Evolutionary conservation across 129 eudicot genomes (phyloP), one percentile per base, ranked within the genome.

Genomic region (Glebionis coronaria): DNA sequence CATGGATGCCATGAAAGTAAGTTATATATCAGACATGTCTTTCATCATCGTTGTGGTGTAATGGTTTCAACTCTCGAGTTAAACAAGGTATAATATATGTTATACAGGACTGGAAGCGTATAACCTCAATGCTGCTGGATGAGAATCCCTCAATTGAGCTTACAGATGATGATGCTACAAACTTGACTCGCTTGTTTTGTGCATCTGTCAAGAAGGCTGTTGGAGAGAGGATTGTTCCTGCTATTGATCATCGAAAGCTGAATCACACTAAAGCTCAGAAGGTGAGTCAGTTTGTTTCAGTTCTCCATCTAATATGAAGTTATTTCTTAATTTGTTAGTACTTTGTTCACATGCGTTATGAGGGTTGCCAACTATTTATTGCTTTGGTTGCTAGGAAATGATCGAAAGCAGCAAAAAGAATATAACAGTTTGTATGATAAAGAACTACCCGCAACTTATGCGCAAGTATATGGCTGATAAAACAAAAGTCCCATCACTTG

Each of bases 1-100:
- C 83, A 94, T 94, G 99, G 85, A 76, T 71, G 99, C 99, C 62
- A 94, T 94, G 99, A 94, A 84, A 68, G 98, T 86, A 84, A 56
- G 95, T 63, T 45, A 38, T 68, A n/a, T 63, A 64, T 68, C 35
- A 10, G 40, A 45, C 40, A 50, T 40, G 60, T 18, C 38, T 67
- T 19, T 53, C 47, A 51, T 29, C 47, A 16, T 66, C 7, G 16
- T 50, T 28, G 13, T 13, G 47, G 19, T 27, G 10, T 23, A 23
- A 23, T 23, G 25, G 25, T 23, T 23, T 23, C 25, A 23, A 12
- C 6, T 9, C 13, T 82, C 2, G 25, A 23, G 25, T 23, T 23
- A 23, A 23, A 19, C 61, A 23, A 15, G 23, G 20, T 45, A 31
- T 78, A 45, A 56, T 42, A 46, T 29, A 53, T 62, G 58, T 42